Evolutionary conservation across 495 filamentous ascomycete genomes (phyloP), one percentile per base, ranked within the genome.

Genomic region (Thermochaetoides thermophila): DNA sequence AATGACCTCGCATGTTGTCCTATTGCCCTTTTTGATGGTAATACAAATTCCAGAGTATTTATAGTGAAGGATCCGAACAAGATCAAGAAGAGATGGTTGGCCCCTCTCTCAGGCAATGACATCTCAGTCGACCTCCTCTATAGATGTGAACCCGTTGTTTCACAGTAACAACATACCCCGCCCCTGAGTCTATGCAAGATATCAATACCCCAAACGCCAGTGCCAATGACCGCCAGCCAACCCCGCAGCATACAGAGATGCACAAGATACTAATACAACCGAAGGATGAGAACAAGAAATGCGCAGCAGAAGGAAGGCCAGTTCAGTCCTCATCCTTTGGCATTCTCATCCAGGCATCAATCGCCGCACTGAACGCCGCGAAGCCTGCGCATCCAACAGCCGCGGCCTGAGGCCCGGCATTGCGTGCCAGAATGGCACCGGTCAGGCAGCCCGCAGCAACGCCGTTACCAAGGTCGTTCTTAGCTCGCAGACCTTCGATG

Each of bases 291-390:
- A 29, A 14, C 7, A 3, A 15, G 13, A 24, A 24, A 7, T 24
- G 22, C 17, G 14, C 14, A 31, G n/a, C 13, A 31, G 11, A 31
- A 7, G 13, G 11, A 18, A 21, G 10, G 7, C n/a, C n/a, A n/a
- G 6, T 18, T 45, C 42, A 71, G 10, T 69, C 64, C 31, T 53
- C 55, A 4, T 72, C 68, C 46, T 57, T 67, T 4, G 68, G 68
- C 52, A 59, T 74, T 42, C 83, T 57, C 76, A 95, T 77, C 57
- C 83, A 96, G 25, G 69, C 74, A 68, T 97, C 89, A 57, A 97
- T 95, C 8, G 89, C 89, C 30, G 80, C 75, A 60, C 78, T 85
- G 51, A 97, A 97, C 17, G 85, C 91, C 30, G 89, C 89, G 54
- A 97, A 96, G 5, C 89, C 89, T 4, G 73, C 84, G 57, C 91